Base-by-base conservation (phyloP, 192 early-diverging fungal species). In the Glomus cerebriforme region DNA sequence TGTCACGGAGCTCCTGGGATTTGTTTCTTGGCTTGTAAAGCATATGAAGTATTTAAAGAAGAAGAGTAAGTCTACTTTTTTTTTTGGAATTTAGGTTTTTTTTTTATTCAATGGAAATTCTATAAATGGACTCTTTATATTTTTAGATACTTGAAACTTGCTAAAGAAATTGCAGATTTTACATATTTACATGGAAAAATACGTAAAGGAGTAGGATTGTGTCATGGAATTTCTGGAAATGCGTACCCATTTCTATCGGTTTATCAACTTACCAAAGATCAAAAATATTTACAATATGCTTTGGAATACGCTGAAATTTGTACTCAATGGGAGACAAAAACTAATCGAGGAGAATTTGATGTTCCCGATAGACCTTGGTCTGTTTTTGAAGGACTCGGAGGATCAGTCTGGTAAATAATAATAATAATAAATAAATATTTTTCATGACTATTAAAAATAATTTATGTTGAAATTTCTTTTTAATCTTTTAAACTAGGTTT, bases 1-100 rank as follows among this genome's bases (percentile, higher is more conserved):
- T 73, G 72, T 22, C 72, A 73, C 32, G 72, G 72, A 29, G 72
- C 72, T 29, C 47, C 72, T n/a, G 72, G 72, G 29, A 73, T 73
- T 54, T 29, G 12, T 73, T 58, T 73, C 10, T 59, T 73, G 27
- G 72, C 72, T 54, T 73, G 72, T 58, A 73, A 73, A 58, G 72
- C 72, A 6, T 73, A 73, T 58, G 72, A 73, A 37, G 37, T 54
- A n/a, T 73, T 29, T 58, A 59, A 73, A 59, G 39, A 73, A 29
- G 47, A 47, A 29, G 43, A 32, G 72, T 73, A 54, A 58, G 72
- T 73, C 22, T 73, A n/a, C n/a, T n/a, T n/a, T n/a, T n/a, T 13
- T 73, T 22, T 43, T 43, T 43, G 39, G 10, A 35, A 29, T 5
- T 70, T 29, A 70, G 1, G 39, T 27, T 27, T 27, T 65, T 17